Conservation (phyloP, 2,329 filamentous ascomycete genomes). For the Aspergillus jensenii region DNA sequence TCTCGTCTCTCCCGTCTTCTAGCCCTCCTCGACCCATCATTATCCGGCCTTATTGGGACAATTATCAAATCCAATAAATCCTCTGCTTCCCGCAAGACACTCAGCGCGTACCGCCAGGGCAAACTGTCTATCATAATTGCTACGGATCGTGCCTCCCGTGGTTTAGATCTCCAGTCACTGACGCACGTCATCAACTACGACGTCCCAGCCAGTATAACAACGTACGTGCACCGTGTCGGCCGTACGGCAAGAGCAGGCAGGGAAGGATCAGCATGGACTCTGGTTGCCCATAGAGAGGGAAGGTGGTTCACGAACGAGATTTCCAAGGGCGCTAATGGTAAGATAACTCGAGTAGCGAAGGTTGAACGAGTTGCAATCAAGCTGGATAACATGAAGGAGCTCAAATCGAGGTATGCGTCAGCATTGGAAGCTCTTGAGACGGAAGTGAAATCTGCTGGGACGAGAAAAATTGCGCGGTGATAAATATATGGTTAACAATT, state of each 20-base stretch:
- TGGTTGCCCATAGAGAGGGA: constrained; percentile 78
- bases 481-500: not conserved
- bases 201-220: constrained; percentile 74
- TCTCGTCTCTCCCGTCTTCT: constrained; percentile 83
- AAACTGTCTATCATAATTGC: constrained; percentile 76
- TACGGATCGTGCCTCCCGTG: constrained; percentile 89
- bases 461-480: constrained; percentile 2
- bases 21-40: constrained; percentile 61
- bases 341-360: constrained; percentile 29
- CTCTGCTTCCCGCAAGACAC: constrained; percentile 64
- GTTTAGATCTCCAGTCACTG: constrained; percentile 77
- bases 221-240: constrained; percentile 89
- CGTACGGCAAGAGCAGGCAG: constrained; percentile 82
- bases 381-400: constrained; percentile 25
- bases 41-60: constrained; percentile 62
- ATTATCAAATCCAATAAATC: constrained; percentile 78
- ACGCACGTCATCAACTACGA: constrained; percentile 94
- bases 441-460: constrained; percentile 32
- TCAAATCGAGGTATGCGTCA: constrained; percentile 32
- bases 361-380: constrained; percentile 34
- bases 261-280: constrained; percentile 76
- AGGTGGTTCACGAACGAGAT: constrained; percentile 92
- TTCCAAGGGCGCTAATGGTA: constrained; percentile 49
- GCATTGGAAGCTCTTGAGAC: constrained; percentile 39
- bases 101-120: constrained; percentile 64